A percentile compares a stretch with the other conserved stretches of the same genome.
Evolutionary conservation across 176 grass and related monocot species (phyloP).

Genomic region (Themeda triandra): DNA sequence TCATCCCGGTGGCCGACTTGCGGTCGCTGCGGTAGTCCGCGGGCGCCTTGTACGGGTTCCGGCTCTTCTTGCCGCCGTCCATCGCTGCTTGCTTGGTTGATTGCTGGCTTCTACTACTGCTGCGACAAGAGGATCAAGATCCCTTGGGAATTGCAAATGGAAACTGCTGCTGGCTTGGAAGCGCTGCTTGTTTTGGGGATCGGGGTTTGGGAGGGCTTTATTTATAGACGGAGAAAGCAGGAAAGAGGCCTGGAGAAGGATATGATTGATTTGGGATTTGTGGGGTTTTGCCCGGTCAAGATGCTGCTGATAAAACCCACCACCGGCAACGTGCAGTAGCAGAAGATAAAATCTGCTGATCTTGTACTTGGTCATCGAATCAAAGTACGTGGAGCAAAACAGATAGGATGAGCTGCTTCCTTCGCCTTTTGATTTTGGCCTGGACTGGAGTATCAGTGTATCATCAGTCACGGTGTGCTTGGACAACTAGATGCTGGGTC

Average conservation of each 20-base stretch:
- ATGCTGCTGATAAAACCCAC: neutral
- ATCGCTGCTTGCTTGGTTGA: conserved; percentile 13
- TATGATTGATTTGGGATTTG: neutral
- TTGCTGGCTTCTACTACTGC: neutral
- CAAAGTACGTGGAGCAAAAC: neutral
- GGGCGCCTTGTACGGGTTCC: conserved; percentile 14
- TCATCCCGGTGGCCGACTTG: conserved; percentile 73
- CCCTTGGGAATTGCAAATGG: neutral
- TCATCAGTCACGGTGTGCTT: neutral
- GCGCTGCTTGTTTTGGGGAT: conserved; percentile 4
- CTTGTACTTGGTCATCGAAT: neutral
- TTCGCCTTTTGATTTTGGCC: too few species aligned
- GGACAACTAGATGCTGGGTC: neutral
- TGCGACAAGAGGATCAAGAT: neutral
- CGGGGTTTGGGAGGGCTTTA: neutral
- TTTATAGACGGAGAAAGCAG: neutral
- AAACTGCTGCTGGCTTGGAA: neutral
- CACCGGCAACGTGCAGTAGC: neutral
- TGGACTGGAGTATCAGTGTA: too few species aligned
- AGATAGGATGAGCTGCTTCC: neutral
- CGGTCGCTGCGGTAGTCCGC: conserved; percentile 62
- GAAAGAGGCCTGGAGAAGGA: too few species aligned
- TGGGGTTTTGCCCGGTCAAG: neutral
- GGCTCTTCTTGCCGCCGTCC: conserved; percentile 62
- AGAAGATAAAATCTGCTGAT: neutral